Conservation (phyloP, 306 rosid genomes). For the Begonia peltatifolia region DNA sequence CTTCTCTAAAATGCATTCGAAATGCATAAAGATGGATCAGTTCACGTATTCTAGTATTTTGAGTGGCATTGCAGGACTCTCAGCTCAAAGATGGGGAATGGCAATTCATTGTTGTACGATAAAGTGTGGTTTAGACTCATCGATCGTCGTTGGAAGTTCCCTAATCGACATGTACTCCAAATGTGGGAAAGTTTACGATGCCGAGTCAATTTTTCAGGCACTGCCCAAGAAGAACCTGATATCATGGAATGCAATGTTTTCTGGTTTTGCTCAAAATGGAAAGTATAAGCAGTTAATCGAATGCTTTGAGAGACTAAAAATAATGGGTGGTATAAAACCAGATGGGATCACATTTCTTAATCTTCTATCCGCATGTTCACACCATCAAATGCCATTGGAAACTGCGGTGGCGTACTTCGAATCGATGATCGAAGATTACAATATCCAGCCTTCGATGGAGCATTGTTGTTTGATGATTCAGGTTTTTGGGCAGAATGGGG, state of each 20-base stretch:
- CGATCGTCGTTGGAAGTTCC: conserved; percentile 48
- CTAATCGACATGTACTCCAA: conserved; percentile 67
- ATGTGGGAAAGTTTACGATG: conserved; percentile 37
- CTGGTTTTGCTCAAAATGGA: conserved; percentile 49
- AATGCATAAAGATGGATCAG: conserved; percentile 31
- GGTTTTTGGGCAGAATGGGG: conserved; percentile 61
- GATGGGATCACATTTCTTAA: conserved; percentile 59
- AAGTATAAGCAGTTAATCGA: conserved; percentile 22
- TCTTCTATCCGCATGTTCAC: conserved; percentile 40
- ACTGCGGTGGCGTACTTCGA: conserved; percentile 20
- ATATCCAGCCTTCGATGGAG: conserved; percentile 41
- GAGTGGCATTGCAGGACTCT: conserved; percentile 42
- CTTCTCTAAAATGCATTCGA: conserved; percentile 42
- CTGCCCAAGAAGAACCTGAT: conserved; percentile 39
- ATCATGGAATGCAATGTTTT: conserved; percentile 59
- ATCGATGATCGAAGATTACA: conserved; percentile 31
- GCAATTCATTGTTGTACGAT: conserved; percentile 40
- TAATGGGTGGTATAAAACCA: conserved; percentile 26
- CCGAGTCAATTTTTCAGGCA: conserved; percentile 35
- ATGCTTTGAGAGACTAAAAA: conserved; percentile 35
- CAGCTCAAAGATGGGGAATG: conserved; percentile 55
- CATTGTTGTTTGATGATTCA: conserved; percentile 57
- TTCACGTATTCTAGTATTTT: conserved; percentile 57
- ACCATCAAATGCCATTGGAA: conserved; percentile 30
- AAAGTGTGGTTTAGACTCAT: conserved; percentile 36